Base-by-base conservation (phyloP, 208 protist genomes). In the Angomonas desouzai region DNA sequence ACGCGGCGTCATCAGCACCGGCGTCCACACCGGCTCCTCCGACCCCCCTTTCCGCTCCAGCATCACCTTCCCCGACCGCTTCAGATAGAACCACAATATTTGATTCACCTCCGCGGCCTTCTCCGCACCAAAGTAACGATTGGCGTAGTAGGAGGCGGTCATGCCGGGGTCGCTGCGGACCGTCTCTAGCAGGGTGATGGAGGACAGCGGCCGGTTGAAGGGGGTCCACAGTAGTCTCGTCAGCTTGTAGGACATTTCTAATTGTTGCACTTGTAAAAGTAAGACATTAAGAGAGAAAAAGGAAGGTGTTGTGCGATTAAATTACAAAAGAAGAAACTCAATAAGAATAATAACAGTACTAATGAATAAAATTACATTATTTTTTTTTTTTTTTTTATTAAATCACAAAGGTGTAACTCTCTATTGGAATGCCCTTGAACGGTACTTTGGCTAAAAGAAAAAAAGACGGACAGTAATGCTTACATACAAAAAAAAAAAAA, bases 121-220 rank as follows among this genome's bases (percentile, higher is more conserved):
- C 9, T 65, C 72, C 28, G 58, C 74, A 2, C 55, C 82, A 68
- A 90, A 94, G 68, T 94, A 94, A 49, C 89, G 83, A 49, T 92
- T 94, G 29, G 85, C 85, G 70, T 94, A 94, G 74, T 94, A 94
- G 1, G 53, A 40, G 9, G 81, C 59, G 1, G 89, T 92, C 84
- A 89, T 92, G 20, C 85, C 85, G 10, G 89, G 89, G 55, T 94
- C 85, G 13, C 66, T 79, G 66, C 85, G 85, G 2, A 94, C 62
- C 16, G 89, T 91, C 62, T 82, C 70, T 23, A 94, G 77, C 10
- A 94, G 66, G 9, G 56, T 60, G 10, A 62, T 51, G 0, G 87
- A 71, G 10, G 80, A 85, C 23, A 92, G 64, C 0, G 62, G 45
- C 0, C 88, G 74, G n/a, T 57, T 38, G 30, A 72, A 56, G 0